Base-by-base conservation (phyloP, 305 asterid species). In the Fraxinus floribunda region DNA sequence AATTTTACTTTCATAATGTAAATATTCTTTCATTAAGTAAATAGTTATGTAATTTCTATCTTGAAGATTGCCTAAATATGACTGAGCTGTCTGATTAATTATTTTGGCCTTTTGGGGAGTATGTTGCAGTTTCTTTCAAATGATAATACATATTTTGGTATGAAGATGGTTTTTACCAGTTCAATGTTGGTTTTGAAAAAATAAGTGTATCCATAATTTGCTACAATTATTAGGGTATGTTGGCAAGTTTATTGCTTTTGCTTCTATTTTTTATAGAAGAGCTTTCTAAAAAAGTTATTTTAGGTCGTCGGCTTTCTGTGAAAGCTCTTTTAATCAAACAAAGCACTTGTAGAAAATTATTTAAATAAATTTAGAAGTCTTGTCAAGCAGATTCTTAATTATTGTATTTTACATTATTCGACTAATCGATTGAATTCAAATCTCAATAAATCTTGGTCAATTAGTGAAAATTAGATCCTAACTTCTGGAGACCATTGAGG, bases 1-100 rank as follows among this genome's bases (percentile, higher is more conserved):
- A 7, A 38, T 49, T 83, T 7, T 81, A 76, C 80, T 83, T 70
- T 72, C 80, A 72, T 76, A 38, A 16, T 80, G 85, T 87, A 79
- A 30, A 83, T 79, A 87, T 62, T 9, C 8, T 66, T n/a, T 79
- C 30, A 76, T 78, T 10, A 29, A 11, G 80, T 75, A 75, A 52
- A 36, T 39, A 15, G 36, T 30, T 68, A 4, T 68, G 38, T 68
- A 68, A 68, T 68, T 68, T 68, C 36, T 26, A 68, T 30, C 18
- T 74, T 60, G 75, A 18, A 78, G 44, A 70, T 78, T 34, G 81
- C 52, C 18, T 57, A 78, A 78, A 22, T 18, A 57, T 68, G 75
- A 7, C 22, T 15, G 75, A 70, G 75, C 41, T 26, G 57, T 41
- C n/a, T 76, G 26, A 52, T 76, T 75, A 22, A 16, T 11, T 76